Evolutionary conservation across 2,329 filamentous ascomycete genomes (phyloP).

Genomic region (Neonectria hederae): DNA sequence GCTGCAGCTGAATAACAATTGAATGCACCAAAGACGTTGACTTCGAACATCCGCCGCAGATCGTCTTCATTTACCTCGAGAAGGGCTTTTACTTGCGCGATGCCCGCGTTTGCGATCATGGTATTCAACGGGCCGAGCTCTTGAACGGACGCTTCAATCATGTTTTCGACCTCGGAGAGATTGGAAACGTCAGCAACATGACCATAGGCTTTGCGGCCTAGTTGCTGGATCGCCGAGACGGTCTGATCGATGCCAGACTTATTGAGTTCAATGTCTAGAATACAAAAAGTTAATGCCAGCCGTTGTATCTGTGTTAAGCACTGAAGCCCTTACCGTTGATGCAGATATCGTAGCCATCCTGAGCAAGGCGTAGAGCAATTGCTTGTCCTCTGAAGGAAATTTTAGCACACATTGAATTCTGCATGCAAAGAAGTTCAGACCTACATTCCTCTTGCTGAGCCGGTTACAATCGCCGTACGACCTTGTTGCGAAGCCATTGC

Average conservation of each 20-base stretch:
- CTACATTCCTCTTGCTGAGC: constrained; percentile 20
- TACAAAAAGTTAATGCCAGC: not conserved
- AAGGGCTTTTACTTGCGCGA: constrained; percentile 64
- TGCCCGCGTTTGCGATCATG: constrained; percentile 69
- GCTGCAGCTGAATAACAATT: constrained; percentile 72
- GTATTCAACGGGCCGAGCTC: constrained; percentile 61
- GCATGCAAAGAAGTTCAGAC: not conserved
- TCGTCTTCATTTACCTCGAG: constrained; percentile 67
- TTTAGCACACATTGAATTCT: not conserved
- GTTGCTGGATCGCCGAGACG: constrained; percentile 60
- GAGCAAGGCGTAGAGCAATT: constrained; percentile 70
- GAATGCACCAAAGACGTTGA: constrained; percentile 73
- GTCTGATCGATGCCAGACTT: constrained; percentile 59
- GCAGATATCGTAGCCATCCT: constrained; percentile 73
- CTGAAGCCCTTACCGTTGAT: constrained; percentile 46
- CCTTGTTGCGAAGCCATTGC: constrained; percentile 1
- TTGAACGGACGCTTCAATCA: constrained; percentile 62
- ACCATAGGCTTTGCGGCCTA: constrained; percentile 63
- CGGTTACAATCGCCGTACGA: constrained; percentile 21
- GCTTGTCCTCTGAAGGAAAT: constrained; percentile 61
- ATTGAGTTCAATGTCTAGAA: constrained; percentile 16
- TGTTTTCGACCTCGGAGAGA: constrained; percentile 57
- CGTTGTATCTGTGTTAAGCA: not conserved
- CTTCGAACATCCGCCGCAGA: constrained; percentile 66
- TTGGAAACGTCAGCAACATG: constrained; percentile 70